Evolutionary conservation across 129 eudicot species (phyloP).

Genomic region (Pseudognaphalium luteoalbum): DNA sequence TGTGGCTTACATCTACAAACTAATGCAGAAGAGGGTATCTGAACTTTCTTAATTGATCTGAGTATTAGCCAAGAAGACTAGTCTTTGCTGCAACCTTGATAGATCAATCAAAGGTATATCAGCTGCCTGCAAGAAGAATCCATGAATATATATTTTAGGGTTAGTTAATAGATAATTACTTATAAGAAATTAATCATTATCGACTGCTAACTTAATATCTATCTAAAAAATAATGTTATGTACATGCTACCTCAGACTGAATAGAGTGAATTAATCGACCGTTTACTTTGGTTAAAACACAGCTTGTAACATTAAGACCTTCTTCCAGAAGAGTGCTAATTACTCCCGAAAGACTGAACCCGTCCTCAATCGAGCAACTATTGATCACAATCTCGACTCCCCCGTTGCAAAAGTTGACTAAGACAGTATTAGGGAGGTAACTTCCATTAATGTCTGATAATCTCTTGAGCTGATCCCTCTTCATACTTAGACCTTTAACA

Average conservation of each 20-base stretch:
- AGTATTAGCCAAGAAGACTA: constrained; percentile 21
- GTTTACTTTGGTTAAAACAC: constrained; percentile 37
- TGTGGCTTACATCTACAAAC: constrained; percentile 4
- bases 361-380: constrained; percentile 28
- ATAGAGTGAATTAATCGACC: constrained; percentile 35
- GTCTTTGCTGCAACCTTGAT: constrained; percentile 41
- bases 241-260: constrained; percentile 29
- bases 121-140: constrained; percentile 35
- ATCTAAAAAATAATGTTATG: not conserved
- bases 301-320: constrained; percentile 34
- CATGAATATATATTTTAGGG: not conserved
- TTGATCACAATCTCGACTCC: constrained; percentile 55
- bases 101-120: constrained; percentile 26
- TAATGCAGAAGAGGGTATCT: not conserved
- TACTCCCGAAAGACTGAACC: constrained; percentile 45
- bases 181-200: not conserved
- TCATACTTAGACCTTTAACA: constrained; percentile 32
- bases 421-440: constrained; percentile 30
- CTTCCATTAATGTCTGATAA: not conserved
- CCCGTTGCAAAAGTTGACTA: constrained; percentile 31
- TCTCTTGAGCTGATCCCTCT: constrained; percentile 44
- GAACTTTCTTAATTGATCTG: not conserved
- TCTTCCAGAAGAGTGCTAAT: constrained; percentile 36
- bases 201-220: not conserved
- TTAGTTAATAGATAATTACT: not conserved